A percentile compares a stretch with the other conserved stretches of the same genome.
phyloP scores from a whole-genome alignment of 2,329 filamentous ascomycete species.

The Orbilia oligospora region DNA sequence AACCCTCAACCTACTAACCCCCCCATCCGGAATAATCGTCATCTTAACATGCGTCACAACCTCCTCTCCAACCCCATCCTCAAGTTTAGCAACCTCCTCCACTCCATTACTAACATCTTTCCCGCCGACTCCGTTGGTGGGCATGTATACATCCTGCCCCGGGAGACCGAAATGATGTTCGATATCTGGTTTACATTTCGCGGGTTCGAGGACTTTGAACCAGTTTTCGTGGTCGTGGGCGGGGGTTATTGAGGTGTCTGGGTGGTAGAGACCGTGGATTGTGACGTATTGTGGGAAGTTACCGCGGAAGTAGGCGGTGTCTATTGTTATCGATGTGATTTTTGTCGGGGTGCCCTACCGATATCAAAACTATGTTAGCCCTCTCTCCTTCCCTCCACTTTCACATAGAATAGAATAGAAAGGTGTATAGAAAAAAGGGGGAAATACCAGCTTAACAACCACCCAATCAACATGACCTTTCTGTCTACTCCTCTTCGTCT shows the following conservation, averaged over 20 bases:
- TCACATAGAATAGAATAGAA: no score
- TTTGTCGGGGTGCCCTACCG: slow-evolving; percentile 44
- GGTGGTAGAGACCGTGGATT: slow-evolving; percentile 72
- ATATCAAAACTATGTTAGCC: no score
- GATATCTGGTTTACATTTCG: slow-evolving; percentile 49
- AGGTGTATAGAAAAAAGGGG: slow-evolving; percentile 5
- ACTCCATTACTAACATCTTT: slow-evolving; percentile 10
- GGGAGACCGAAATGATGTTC: slow-evolving; percentile 48
- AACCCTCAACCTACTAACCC: slow-evolving; percentile 87
- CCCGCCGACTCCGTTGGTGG: slow-evolving; percentile 15
- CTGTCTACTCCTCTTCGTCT: slow-evolving; percentile 81
- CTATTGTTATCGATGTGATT: slow-evolving; percentile 73
- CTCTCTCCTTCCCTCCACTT: no score
- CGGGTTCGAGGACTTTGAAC: slow-evolving; percentile 72
- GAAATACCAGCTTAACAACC: slow-evolving; percentile 75
- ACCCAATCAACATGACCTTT: slow-evolving; percentile 84
- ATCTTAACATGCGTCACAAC: slow-evolving; percentile 87
- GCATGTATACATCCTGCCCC: slow-evolving; percentile 63
- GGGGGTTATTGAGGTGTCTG: slow-evolving; percentile 35
- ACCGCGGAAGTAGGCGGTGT: slow-evolving; percentile 86
- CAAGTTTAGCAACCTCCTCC: slow-evolving; percentile 64
- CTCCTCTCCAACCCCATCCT: slow-evolving; percentile 69
- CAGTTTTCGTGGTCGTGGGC: slow-evolving; percentile 66
- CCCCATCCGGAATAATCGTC: slow-evolving; percentile 92
- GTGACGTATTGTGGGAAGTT: slow-evolving; percentile 85